phyloP scores from a whole-genome alignment of 2,329 filamentous ascomycete species.

The Pestalotiopsis sp. region DNA sequence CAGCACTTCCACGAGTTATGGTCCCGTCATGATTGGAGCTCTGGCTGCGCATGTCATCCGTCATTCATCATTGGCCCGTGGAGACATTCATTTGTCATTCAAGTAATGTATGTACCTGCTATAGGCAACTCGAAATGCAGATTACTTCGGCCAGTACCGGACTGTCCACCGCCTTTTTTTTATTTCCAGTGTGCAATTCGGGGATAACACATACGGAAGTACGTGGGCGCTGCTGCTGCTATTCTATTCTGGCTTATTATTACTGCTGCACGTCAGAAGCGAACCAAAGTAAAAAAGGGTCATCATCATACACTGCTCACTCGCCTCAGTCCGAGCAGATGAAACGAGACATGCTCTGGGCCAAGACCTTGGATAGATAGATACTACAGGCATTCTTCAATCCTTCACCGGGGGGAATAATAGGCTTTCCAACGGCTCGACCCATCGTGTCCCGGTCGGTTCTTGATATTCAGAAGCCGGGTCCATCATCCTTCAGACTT shows the following conservation, averaged over 20 bases:
- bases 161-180: neutral
- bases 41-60: neutral
- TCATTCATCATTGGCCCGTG: neutral
- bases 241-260: neutral
- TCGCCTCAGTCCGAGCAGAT: neutral
- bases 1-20: too few species aligned
- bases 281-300: neutral
- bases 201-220: neutral
- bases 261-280: neutral
- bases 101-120: neutral
- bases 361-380: neutral
- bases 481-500: neutral
- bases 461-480: neutral
- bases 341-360: neutral
- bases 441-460: neutral
- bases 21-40: too few species aligned
- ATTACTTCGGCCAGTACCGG: neutral
- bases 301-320: neutral
- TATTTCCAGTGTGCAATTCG: neutral
- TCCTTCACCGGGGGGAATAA: neutral
- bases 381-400: neutral
- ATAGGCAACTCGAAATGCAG: neutral
- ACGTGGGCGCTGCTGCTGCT: neutral
- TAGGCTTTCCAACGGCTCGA: neutral
- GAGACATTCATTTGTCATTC: neutral